Conservation (phyloP, 176 grass and related monocot species). For the Cenchrus purpureus region DNA sequence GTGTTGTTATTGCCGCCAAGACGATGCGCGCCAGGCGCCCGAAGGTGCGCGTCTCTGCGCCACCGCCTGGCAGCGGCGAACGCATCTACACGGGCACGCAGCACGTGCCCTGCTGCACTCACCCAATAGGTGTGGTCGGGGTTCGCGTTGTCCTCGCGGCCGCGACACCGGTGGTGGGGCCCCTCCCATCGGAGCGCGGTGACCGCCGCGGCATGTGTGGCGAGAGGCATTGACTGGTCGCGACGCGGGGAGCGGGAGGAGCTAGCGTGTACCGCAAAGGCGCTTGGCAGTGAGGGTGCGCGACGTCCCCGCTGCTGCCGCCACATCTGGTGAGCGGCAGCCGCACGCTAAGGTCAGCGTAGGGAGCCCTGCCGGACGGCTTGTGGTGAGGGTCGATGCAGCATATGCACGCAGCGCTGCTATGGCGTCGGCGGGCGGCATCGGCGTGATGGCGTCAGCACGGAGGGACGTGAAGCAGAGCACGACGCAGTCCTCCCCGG, state of each 20-base stretch:
- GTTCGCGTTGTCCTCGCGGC: constrained; percentile 35
- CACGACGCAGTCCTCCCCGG: too few relatives aligned
- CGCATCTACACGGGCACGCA: constrained; percentile 39
- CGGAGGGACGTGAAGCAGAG: too few relatives aligned
- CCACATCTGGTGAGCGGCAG: too few relatives aligned
- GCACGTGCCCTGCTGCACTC: constrained; percentile 29
- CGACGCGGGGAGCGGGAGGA: constrained; percentile 44
- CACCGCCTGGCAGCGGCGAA: too few relatives aligned
- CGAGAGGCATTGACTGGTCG: constrained; percentile 30
- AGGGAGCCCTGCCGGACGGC: too few relatives aligned
- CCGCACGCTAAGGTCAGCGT: too few relatives aligned
- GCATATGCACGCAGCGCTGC: too few relatives aligned
- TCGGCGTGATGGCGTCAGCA: constrained; percentile 10
- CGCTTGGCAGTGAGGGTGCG: constrained; percentile 56
- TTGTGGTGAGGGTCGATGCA: too few relatives aligned
- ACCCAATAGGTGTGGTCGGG: constrained; percentile 41
- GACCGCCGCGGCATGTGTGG: background rate
- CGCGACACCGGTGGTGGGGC: background rate
- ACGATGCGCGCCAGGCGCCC: too few relatives aligned
- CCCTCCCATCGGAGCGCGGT: background rate
- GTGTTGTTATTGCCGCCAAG: background rate
- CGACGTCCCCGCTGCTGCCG: constrained; percentile 39
- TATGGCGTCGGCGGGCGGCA: too few relatives aligned
- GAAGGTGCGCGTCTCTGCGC: constrained; percentile 17
- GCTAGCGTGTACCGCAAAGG: constrained; percentile 44